Percentiles rank a stretch among this genome's conserved stretches.
Conservation (phyloP, 2,329 filamentous ascomycete species). For the Calonectria ilicicola region DNA sequence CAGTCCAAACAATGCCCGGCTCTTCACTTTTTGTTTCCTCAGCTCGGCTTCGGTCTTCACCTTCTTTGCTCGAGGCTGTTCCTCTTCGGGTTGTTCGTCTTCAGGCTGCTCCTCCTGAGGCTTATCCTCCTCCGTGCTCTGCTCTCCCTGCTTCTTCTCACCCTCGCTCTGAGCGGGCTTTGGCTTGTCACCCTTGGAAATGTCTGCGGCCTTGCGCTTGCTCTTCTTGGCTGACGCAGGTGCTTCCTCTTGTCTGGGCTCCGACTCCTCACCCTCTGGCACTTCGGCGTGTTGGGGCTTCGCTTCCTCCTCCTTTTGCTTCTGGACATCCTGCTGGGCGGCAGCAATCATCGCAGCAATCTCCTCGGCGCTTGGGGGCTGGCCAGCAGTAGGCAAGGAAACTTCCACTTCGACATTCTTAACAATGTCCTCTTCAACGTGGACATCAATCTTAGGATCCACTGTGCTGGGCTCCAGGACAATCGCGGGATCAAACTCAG, state of each 20-base stretch:
- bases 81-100: constrained; percentile 51
- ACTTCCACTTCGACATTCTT: constrained; percentile 78
- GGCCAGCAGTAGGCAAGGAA: constrained; percentile 70
- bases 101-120: constrained; percentile 39
- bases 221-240: constrained; percentile 60
- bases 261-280: constrained; percentile 57
- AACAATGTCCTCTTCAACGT: constrained; percentile 74
- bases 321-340: constrained; percentile 89
- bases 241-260: constrained; percentile 45
- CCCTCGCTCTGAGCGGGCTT: constrained; percentile 42
- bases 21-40: constrained; percentile 87
- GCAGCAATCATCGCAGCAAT: constrained; percentile 86
- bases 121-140: constrained; percentile 41
- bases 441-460: constrained; percentile 74
- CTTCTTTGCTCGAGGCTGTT: constrained; percentile 75
- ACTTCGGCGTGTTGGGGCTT: constrained; percentile 48
- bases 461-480: constrained; percentile 66
- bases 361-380: constrained; percentile 81
- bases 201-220: constrained; percentile 82
- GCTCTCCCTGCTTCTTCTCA: constrained; percentile 6
- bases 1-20: constrained; percentile 86
- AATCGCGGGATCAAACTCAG: constrained; percentile 62
- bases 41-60: constrained; percentile 84
- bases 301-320: constrained; percentile 62
- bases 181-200: constrained; percentile 72